phyloP scores from a whole-genome alignment of 805 yeast genomes.

The Brettanomyces nanus region DNA sequence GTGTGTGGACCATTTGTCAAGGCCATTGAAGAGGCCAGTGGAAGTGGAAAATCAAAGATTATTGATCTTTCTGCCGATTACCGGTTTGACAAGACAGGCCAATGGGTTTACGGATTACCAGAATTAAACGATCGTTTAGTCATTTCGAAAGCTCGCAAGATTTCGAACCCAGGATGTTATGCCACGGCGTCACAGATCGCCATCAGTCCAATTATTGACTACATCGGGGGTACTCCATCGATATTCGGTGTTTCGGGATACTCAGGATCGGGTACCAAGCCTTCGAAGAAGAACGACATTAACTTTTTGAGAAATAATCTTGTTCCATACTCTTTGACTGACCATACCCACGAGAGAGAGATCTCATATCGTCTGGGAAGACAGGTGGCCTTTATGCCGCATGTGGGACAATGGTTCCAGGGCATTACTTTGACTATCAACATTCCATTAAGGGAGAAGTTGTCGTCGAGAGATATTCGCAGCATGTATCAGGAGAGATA shows the following conservation, averaged over 20 bases:
- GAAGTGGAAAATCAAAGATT: slow-evolving; percentile 62
- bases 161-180: slow-evolving; percentile 97
- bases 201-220: slow-evolving; percentile 74
- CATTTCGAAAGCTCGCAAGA: slow-evolving; percentile 67
- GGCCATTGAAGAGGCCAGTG: slow-evolving; percentile 57
- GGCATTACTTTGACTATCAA: slow-evolving; percentile 91
- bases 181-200: slow-evolving; percentile 98
- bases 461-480: slow-evolving; percentile 77
- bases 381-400: slow-evolving; percentile 87
- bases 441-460: slow-evolving; percentile 68
- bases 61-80: slow-evolving; percentile 93
- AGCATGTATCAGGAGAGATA: slow-evolving; percentile 82
- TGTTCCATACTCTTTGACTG: slow-evolving; percentile 92
- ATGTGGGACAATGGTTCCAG: slow-evolving; percentile 99
- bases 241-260: slow-evolving; percentile 96
- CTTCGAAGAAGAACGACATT: slow-evolving; percentile 90
- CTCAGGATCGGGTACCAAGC: slow-evolving; percentile 99
- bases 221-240: slow-evolving; percentile 50
- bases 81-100: slow-evolving; percentile 80
- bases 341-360: slow-evolving; percentile 95
- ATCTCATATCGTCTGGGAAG: slow-evolving; percentile 72
- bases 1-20: slow-evolving; percentile 86
- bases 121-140: slow-evolving; percentile 67
- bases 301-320: slow-evolving; percentile 68
- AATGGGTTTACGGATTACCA: slow-evolving; percentile 94